Evolutionary conservation across 148 eudicot species (phyloP).

Genomic region (Gaultheria prostrata): DNA sequence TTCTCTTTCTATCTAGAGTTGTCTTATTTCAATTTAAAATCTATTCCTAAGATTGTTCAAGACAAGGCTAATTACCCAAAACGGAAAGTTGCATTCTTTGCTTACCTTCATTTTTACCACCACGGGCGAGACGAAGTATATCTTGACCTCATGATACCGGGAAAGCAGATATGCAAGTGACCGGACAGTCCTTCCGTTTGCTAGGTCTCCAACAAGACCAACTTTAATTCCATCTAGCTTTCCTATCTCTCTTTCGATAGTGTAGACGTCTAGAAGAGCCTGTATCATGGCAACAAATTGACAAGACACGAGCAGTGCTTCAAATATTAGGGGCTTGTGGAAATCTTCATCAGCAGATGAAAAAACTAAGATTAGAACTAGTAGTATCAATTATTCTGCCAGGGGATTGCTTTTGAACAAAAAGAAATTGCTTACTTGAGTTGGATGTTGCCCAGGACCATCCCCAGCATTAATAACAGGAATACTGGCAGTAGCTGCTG

Average conservation of each 20-base stretch:
- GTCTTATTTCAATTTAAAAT: background rate
- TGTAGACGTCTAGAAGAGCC: conserved; percentile 94
- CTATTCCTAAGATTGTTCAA: background rate
- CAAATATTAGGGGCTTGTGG: background rate
- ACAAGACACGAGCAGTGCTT: conserved; percentile 1
- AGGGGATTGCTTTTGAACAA: conserved; percentile 1
- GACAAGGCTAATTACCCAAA: background rate
- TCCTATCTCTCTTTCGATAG: conserved; percentile 90
- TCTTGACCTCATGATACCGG: conserved; percentile 77
- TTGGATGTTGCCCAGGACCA: conserved; percentile 99
- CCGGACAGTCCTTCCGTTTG: conserved; percentile 90
- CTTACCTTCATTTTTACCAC: conserved; percentile 92
- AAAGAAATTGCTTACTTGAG: conserved; percentile 49
- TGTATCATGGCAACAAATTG: conserved; percentile 17
- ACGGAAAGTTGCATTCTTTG: background rate
- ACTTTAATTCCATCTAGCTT: conserved; percentile 86
- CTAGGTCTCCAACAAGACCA: conserved; percentile 98
- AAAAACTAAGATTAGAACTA: background rate
- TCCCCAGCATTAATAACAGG: conserved; percentile 98
- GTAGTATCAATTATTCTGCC: background rate
- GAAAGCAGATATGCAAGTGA: conserved; percentile 93
- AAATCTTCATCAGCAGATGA: background rate
- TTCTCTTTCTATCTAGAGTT: background rate
- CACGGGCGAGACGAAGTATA: conserved; percentile 86
- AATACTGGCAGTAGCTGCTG: conserved; percentile 75